phyloP scores from a whole-genome alignment of 805 yeast species.

The Candida railenensis region DNA sequence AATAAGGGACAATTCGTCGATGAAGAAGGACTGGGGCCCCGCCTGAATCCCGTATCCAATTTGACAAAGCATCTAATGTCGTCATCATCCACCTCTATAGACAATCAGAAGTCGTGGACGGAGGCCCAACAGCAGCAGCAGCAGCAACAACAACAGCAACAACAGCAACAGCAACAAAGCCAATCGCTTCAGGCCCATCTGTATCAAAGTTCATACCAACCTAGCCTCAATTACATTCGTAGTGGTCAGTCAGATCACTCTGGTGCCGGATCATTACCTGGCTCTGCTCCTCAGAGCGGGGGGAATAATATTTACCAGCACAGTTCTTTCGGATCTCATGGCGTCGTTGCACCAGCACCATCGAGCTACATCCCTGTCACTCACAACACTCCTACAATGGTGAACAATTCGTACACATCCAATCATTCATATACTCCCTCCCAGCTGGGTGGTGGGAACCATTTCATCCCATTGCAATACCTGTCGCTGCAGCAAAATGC shows the following conservation, averaged over 20 bases:
- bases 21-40: not conserved
- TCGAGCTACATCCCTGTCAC: constrained; percentile 38
- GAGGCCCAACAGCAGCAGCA: constrained; percentile 7
- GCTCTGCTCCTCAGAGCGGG: not conserved
- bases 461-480: constrained; percentile 7
- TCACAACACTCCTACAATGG: constrained; percentile 43
- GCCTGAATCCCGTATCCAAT: constrained; percentile 19
- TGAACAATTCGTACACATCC: constrained; percentile 43
- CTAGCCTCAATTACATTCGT: not conserved
- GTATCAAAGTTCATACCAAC: not conserved
- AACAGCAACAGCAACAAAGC: constrained; percentile 13
- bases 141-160: constrained; percentile 11
- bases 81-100: constrained; percentile 9
- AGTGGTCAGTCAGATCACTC: not conserved
- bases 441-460: constrained; percentile 7
- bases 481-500: constrained; percentile 4
- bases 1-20: not conserved
- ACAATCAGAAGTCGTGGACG: constrained; percentile 1
- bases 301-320: not conserved
- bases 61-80: constrained; percentile 29
- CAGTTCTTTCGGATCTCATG: not conserved
- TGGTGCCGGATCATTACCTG: not conserved
- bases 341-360: not conserved
- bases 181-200: constrained; percentile 12
- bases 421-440: constrained; percentile 34